Evolutionary conservation across 208 protist genomes (phyloP).

Genomic region (Leishmania mexicana): DNA sequence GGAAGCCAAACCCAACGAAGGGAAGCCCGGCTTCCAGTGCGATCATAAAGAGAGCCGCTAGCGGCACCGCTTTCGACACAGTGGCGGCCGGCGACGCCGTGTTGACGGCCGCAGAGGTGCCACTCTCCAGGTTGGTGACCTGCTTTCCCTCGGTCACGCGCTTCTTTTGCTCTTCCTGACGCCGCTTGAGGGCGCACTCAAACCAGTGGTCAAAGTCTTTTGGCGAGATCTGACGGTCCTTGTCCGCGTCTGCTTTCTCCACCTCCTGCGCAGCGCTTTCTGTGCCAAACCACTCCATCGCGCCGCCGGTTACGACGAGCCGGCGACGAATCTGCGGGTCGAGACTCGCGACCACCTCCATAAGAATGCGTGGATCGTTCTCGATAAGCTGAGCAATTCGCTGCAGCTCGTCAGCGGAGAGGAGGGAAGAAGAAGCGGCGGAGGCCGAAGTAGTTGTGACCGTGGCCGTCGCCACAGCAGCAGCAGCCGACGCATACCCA

Average conservation of each 20-base stretch:
- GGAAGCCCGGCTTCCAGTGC: slow-evolving; percentile 83
- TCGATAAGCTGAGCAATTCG: slow-evolving; percentile 75
- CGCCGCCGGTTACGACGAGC: slow-evolving; percentile 83
- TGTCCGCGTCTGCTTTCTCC: slow-evolving; percentile 78
- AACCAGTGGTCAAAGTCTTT: slow-evolving; percentile 94
- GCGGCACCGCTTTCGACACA: slow-evolving; percentile 40
- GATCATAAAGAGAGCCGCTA: slow-evolving; percentile 66
- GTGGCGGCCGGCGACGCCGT: slow-evolving; percentile 10
- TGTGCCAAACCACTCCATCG: slow-evolving; percentile 93
- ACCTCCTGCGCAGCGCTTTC: slow-evolving; percentile 83
- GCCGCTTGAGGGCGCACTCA: slow-evolving; percentile 73
- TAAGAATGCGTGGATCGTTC: slow-evolving; percentile 79
- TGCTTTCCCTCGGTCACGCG: slow-evolving; percentile 21
- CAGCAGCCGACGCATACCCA: not conserved
- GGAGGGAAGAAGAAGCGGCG: not conserved
- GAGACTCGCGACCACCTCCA: slow-evolving; percentile 78
- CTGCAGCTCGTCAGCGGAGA: slow-evolving; percentile 58
- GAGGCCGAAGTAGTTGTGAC: not conserved
- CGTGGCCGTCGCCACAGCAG: not conserved
- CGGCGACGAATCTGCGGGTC: slow-evolving; percentile 75
- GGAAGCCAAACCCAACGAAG: slow-evolving; percentile 92
- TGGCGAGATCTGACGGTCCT: slow-evolving; percentile 81
- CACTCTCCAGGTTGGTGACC: not conserved
- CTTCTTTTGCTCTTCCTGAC: slow-evolving; percentile 51
- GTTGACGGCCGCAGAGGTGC: not conserved